Percentiles rank a stretch among this genome's conserved stretches.
Evolutionary conservation across 78 protist species (phyloP).

Genomic region (Bigelowiella natans): DNA sequence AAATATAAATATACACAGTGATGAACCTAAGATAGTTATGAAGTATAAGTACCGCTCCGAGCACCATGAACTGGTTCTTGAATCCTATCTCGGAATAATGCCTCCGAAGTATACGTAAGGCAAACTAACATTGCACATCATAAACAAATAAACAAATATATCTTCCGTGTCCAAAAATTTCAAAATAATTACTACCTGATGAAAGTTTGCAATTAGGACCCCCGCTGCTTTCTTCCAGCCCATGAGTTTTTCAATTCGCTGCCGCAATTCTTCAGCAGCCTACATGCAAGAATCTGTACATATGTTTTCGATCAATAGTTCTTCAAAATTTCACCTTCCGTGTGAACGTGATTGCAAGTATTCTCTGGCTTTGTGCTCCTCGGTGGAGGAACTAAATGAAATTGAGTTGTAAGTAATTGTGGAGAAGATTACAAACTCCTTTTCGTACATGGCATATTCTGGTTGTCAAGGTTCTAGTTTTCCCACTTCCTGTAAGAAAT

Average conservation of each 20-base stretch:
- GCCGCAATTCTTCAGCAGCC: background rate
- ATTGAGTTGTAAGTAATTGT: background rate
- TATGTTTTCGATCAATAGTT: too few relatives aligned
- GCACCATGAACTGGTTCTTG: background rate
- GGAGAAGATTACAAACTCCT: background rate
- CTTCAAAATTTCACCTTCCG: background rate
- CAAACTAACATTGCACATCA: too few relatives aligned
- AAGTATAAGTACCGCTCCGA: too few relatives aligned
- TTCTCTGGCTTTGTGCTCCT: background rate
- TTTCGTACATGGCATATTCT: background rate
- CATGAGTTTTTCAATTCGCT: background rate
- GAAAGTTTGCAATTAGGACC: background rate
- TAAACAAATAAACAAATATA: too few relatives aligned
- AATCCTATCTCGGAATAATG: too few relatives aligned
- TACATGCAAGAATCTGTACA: background rate
- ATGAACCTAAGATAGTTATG: too few relatives aligned
- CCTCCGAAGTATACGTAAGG: too few relatives aligned
- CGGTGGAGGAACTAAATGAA: background rate
- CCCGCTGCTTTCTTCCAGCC: background rate
- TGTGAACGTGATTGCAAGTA: background rate
- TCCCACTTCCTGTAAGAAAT: background rate
- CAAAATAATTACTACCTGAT: background rate
- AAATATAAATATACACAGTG: too few relatives aligned
- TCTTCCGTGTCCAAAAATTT: too few relatives aligned
- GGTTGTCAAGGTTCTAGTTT: background rate